phyloP scores from a whole-genome alignment of 2,329 filamentous ascomycete genomes.

The Lachnellula subtilissima region DNA sequence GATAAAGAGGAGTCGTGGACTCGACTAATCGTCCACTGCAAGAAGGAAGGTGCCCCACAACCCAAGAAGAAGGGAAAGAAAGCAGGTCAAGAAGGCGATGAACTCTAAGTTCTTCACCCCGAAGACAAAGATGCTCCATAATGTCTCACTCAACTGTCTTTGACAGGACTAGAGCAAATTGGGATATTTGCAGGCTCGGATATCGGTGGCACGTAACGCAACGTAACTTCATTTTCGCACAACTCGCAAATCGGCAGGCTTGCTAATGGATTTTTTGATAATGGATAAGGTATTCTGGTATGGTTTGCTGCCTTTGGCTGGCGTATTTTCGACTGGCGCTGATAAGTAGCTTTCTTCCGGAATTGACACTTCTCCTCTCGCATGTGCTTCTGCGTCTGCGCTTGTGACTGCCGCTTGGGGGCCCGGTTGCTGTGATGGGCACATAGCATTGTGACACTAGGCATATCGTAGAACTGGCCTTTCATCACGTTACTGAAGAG shows the following conservation, averaged over 20 bases:
- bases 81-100: slow-evolving; percentile 38
- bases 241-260: slow-evolving; percentile 9
- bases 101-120: slow-evolving; percentile 20
- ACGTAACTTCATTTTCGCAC: background rate
- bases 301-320: slow-evolving; percentile 4
- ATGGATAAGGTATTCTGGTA: background rate
- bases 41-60: slow-evolving; percentile 58
- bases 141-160: slow-evolving; percentile 13
- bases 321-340: background rate
- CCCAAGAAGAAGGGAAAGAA: slow-evolving; percentile 64
- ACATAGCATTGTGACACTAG: background rate
- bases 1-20: slow-evolving; percentile 90
- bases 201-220: slow-evolving; percentile 1
- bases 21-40: slow-evolving; percentile 79
- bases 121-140: slow-evolving; percentile 3
- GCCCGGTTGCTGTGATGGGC: background rate
- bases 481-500: background rate
- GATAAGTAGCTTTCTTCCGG: slow-evolving; percentile 3
- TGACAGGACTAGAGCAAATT: slow-evolving; percentile 16
- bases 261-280: slow-evolving; percentile 8
- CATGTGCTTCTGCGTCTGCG: background rate
- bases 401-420: background rate
- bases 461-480: background rate
- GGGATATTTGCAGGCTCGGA: slow-evolving; percentile 8
- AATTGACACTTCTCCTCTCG: slow-evolving; percentile 1